These are phyloP conservation scores for Anisodus tanguticus DNA, from an alignment of 257 asterid species.

Conservation along the genomic window DNA sequence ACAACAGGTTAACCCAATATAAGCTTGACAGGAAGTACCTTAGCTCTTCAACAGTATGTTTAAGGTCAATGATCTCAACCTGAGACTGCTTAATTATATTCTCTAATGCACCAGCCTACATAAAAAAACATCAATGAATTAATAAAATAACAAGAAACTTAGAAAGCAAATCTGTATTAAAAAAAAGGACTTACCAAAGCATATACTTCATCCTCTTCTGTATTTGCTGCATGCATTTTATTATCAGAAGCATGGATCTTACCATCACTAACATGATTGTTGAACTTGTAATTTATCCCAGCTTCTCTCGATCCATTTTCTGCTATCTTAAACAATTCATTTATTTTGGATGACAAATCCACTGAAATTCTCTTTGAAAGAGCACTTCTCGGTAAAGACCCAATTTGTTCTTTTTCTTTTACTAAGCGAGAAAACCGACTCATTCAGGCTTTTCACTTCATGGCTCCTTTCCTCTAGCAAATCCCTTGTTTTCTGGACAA, in stretches of 20 bases:
- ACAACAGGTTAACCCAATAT: conserved; percentile 1
- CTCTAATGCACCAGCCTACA: conserved; percentile 92
- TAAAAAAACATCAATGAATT: conserved; percentile 34
- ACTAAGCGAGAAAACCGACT: conserved; percentile 68
- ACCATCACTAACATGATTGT: conserved; percentile 46
- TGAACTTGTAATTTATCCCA: conserved; percentile 83
- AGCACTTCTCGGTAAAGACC: conserved; percentile 84
- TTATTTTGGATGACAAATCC: conserved; percentile 81
- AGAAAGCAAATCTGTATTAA: background rate
- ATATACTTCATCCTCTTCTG: conserved; percentile 84
- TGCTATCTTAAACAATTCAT: conserved; percentile 85
- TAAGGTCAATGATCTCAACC: conserved; percentile 92
- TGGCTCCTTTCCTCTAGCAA: conserved; percentile 67
- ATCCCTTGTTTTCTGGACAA: conserved; percentile 68
- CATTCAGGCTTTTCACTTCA: conserved; percentile 68
- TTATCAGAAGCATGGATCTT: conserved; percentile 51
- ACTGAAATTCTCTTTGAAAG: conserved; percentile 73
- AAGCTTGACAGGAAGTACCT: conserved; percentile 58
- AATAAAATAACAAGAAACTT: conserved; percentile 30
- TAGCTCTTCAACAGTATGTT: conserved; percentile 84
- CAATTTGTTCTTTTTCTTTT: conserved; percentile 92
- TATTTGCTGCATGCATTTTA: conserved; percentile 48
- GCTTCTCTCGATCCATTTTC: conserved; percentile 88
- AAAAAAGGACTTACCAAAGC: conserved; percentile 66
- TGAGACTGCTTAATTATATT: conserved; percentile 93